A percentile compares a stretch with the other conserved stretches of the same genome.
These are phyloP conservation scores for Fabrea salina DNA, from an alignment of 169 alveolate species.

Conservation along the genomic window DNA sequence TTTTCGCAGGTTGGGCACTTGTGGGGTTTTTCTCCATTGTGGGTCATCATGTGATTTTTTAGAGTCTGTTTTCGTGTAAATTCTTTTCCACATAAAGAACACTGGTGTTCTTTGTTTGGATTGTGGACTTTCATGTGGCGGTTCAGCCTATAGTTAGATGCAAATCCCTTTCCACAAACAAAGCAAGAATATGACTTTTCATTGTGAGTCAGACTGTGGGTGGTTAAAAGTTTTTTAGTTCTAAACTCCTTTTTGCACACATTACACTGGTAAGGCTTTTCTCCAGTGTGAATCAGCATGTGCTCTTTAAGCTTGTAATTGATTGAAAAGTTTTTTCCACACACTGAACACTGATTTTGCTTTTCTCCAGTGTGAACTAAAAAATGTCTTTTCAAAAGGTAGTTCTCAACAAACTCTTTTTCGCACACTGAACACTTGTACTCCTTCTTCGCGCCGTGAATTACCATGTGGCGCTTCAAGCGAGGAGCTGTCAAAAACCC, in stretches of 20 bases:
- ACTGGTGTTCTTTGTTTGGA: no score
- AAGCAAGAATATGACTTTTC: no score
- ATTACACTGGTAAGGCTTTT: neutral
- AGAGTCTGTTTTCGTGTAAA: no score
- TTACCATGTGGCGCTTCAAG: neutral
- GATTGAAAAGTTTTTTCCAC: neutral
- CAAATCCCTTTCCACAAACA: no score
- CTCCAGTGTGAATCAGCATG: neutral
- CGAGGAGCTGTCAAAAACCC: neutral
- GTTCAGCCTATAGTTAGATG: no score
- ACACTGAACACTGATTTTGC: neutral
- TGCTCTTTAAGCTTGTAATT: neutral
- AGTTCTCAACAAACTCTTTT: neutral
- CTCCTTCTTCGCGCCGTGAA: neutral
- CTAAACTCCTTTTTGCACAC: neutral
- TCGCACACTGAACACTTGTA: neutral
- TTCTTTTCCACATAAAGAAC: no score
- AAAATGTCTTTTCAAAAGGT: neutral
- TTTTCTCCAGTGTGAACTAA: neutral
- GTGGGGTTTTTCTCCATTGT: neutral
- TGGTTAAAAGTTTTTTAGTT: neutral
- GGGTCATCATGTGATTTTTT: neutral
- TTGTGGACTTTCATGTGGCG: no score
- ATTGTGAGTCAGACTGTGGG: neutral
- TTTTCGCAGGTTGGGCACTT: neutral